These are phyloP conservation scores for Cercis canadensis DNA, from an alignment of 306 rosid genomes.

Conservation along the genomic window DNA sequence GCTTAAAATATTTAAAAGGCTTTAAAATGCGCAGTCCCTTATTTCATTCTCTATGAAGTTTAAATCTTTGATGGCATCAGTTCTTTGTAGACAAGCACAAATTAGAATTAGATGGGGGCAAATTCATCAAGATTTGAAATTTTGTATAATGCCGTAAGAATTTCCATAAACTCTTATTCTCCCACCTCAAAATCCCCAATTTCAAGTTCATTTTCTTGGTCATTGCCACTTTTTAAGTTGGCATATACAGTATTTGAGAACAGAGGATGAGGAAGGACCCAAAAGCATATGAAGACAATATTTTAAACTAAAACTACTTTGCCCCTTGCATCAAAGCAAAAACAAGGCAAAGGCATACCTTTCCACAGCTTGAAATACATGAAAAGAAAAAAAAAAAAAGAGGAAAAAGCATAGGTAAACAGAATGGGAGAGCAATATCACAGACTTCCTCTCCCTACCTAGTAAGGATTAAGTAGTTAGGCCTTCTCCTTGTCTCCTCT, in stretches of 20 bases:
- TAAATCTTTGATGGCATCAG: too few species aligned
- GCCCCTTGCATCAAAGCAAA: conserved; percentile 41
- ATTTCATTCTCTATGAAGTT: neutral
- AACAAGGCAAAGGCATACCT: conserved; percentile 47
- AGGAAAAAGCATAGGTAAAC: conserved; percentile 22
- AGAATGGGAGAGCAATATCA: conserved; percentile 48
- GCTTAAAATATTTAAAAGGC: too few species aligned
- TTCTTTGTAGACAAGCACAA: neutral
- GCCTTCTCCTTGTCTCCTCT: conserved; percentile 41
- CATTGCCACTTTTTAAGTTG: conserved; percentile 22
- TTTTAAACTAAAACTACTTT: conserved; percentile 42
- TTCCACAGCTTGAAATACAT: conserved; percentile 46
- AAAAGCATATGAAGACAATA: too few species aligned
- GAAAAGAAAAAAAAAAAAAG: conserved; percentile 9
- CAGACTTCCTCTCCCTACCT: conserved; percentile 46
- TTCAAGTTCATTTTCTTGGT: conserved; percentile 30
- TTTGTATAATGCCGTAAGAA: neutral
- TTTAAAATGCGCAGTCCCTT: neutral
- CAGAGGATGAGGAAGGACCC: conserved; percentile 30
- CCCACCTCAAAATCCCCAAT: conserved; percentile 26
- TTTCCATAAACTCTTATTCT: conserved; percentile 31
- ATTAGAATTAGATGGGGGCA: neutral
- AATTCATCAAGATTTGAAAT: neutral
- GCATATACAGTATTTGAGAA: conserved; percentile 29
- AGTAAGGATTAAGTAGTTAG: conserved; percentile 39